Conservation (phyloP, 495 filamentous ascomycete genomes). For the Hyphodiscus hymeniophilus region DNA sequence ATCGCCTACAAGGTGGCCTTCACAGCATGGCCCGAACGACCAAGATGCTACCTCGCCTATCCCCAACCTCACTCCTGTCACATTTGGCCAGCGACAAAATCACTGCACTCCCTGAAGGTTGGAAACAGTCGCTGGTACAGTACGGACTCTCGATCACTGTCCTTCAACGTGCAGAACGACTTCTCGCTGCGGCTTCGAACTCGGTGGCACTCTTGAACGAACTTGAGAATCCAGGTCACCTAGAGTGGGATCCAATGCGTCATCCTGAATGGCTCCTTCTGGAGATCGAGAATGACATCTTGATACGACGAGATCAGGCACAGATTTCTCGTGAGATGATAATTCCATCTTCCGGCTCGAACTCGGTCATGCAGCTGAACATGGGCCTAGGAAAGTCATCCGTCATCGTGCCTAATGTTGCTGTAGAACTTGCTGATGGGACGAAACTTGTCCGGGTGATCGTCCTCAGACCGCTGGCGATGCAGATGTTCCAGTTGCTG, state of each 20-base stretch:
- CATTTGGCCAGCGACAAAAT: slow-evolving; percentile 25
- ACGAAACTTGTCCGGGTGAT: slow-evolving; percentile 46
- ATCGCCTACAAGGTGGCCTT: too few relatives aligned
- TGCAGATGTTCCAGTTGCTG: slow-evolving; percentile 57
- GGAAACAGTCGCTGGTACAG: slow-evolving; percentile 25
- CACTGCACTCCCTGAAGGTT: slow-evolving; percentile 18
- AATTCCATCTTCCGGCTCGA: slow-evolving; percentile 32
- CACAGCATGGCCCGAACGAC: not conserved
- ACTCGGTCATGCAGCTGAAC: slow-evolving; percentile 59
- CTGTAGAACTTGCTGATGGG: slow-evolving; percentile 45
- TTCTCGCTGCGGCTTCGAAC: slow-evolving; percentile 21
- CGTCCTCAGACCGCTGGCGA: slow-evolving; percentile 53
- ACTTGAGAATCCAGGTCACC: slow-evolving; percentile 40
- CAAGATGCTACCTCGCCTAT: slow-evolving; percentile 22
- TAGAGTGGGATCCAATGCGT: slow-evolving; percentile 41
- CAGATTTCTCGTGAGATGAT: slow-evolving; percentile 52
- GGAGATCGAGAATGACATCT: slow-evolving; percentile 54
- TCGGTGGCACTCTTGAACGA: slow-evolving; percentile 38
- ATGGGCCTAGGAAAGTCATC: slow-evolving; percentile 73
- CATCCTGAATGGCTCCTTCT: slow-evolving; percentile 53
- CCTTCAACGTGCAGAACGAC: slow-evolving; percentile 32
- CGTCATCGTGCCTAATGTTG: slow-evolving; percentile 59
- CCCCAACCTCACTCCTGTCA: slow-evolving; percentile 28
- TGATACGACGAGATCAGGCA: slow-evolving; percentile 53
- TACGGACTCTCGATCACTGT: slow-evolving; percentile 29